Percentiles rank a stretch among this genome's conserved stretches.
phyloP scores from a whole-genome alignment of 2,329 filamentous ascomycete species.

The Fusarium beomiforme region DNA sequence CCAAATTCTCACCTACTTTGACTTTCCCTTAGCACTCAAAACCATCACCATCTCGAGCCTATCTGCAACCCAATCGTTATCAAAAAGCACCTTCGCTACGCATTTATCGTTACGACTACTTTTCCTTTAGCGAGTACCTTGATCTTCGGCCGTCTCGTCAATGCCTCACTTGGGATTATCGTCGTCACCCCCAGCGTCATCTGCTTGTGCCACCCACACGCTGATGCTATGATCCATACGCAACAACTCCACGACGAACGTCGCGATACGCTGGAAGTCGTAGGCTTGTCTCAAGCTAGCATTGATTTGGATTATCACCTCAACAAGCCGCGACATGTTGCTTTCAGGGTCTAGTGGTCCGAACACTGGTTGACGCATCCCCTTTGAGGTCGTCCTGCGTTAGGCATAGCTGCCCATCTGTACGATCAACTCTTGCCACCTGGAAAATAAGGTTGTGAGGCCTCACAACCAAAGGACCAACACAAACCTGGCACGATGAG shows the following conservation, averaged over 20 bases:
- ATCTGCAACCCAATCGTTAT: constrained; percentile 4
- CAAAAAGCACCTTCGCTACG: neutral
- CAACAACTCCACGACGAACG: constrained; percentile 4
- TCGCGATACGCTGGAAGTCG: neutral
- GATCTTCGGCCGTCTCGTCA: constrained; percentile 14
- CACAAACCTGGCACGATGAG: constrained; percentile 21
- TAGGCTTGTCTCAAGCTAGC: neutral
- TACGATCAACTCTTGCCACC: constrained; percentile 3
- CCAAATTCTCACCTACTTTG: constrained; percentile 18
- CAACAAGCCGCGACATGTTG: neutral
- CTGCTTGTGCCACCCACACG: constrained; percentile 33
- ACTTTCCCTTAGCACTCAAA: constrained; percentile 8
- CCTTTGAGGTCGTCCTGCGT: neutral
- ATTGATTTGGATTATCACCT: neutral
- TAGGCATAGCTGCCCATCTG: constrained; percentile 26
- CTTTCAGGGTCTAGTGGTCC: neutral
- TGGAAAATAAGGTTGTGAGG: constrained; percentile 18
- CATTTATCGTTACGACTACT: neutral
- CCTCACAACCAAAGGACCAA: constrained; percentile 16
- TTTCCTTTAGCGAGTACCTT: constrained; percentile 1
- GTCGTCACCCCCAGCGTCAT: constrained; percentile 36
- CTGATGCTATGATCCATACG: constrained; percentile 17
- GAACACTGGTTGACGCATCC: neutral
- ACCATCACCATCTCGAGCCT: neutral
- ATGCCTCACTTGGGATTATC: constrained; percentile 16